phyloP scores from a whole-genome alignment of 2,329 filamentous ascomycete species.

The Rutstroemia sp. region DNA sequence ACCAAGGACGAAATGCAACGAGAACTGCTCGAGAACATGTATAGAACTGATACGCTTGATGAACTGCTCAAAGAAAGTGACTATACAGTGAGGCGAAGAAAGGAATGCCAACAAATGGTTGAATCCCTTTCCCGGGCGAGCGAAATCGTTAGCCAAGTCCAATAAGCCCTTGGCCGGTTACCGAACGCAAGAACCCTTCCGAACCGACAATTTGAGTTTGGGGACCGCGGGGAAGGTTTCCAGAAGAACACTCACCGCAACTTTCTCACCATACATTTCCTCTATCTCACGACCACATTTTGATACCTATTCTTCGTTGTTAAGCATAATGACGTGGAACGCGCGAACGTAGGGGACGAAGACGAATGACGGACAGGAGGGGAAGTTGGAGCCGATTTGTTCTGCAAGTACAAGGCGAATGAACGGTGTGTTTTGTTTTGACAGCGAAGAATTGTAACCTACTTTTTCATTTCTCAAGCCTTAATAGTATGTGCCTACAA shows the following conservation, averaged over 20 bases:
- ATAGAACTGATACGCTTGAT: conserved; percentile 82
- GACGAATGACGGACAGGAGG: conserved; percentile 8
- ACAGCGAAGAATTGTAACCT: conserved; percentile 8
- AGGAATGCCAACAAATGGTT: conserved; percentile 99
- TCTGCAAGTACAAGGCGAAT: conserved; percentile 18
- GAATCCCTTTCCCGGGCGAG: conserved; percentile 83
- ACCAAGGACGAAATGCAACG: conserved; percentile 99
- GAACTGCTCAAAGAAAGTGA: conserved; percentile 96
- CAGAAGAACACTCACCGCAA: conserved; percentile 14
- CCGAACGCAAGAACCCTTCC: conserved; percentile 13
- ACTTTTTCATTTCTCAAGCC: conserved; percentile 8
- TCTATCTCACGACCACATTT: conserved; percentile 17
- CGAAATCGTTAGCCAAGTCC: conserved; percentile 85
- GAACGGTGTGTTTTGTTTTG: conserved; percentile 9
- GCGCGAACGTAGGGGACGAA: conserved; percentile 12
- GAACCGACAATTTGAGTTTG: conserved; percentile 8
- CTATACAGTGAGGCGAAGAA: conserved; percentile 87
- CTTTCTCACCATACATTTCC: conserved; percentile 14
- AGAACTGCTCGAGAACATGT: conserved; percentile 96
- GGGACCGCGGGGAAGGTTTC: conserved; percentile 11
- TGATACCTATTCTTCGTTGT: conserved; percentile 20
- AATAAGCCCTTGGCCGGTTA: conserved; percentile 21
- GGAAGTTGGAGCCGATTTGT: neutral
- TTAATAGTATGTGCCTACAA: neutral
- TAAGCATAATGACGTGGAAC: conserved; percentile 21